Evolutionary conservation across 106 monocot genomes (phyloP), one percentile per base, ranked within the genome.

Genomic region (Cymbidium sinense): DNA sequence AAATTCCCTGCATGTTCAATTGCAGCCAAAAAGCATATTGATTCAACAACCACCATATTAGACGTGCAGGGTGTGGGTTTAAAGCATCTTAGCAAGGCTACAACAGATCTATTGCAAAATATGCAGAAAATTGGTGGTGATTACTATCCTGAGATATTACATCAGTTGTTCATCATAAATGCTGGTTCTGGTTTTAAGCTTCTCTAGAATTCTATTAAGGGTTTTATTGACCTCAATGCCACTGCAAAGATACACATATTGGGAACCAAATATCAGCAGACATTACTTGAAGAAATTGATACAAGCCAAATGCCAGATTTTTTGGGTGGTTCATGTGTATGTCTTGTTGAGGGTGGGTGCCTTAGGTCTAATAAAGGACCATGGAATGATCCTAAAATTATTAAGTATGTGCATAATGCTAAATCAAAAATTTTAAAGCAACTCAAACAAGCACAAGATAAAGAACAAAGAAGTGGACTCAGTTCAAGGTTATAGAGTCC

Each of bases 161-260:
- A 92, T 70, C 89, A n/a, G n/a, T n/a, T n/a, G n/a, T n/a, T n/a
- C n/a, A n/a, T n/a, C n/a, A n/a, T n/a, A n/a, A n/a, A n/a, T n/a
- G n/a, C n/a, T n/a, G n/a, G n/a, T n/a, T n/a, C n/a, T n/a, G n/a
- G n/a, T n/a, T n/a, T n/a, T n/a, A n/a, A n/a, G n/a, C n/a, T n/a
- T n/a, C n/a, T n/a, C n/a, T n/a, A n/a, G n/a, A n/a, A n/a, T n/a
- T n/a, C n/a, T n/a, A n/a, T n/a, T n/a, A n/a, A n/a, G n/a, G n/a
- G n/a, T n/a, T n/a, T n/a, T n/a, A n/a, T n/a, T 70, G 92, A 92
- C 77, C 89, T 89, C 5, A 89, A 85, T 78, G 89, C 92, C 30
- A 77, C 78, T 70, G 65, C 92, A 55, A 92, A 92, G 83, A 92
- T 92, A 77, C 89, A 87, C 79, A 89, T 89, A 85, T 75, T 90